These are phyloP conservation scores for Mortierella claussenii DNA, from an alignment of 192 early-diverging fungal genomes.

Conservation along the genomic window DNA sequence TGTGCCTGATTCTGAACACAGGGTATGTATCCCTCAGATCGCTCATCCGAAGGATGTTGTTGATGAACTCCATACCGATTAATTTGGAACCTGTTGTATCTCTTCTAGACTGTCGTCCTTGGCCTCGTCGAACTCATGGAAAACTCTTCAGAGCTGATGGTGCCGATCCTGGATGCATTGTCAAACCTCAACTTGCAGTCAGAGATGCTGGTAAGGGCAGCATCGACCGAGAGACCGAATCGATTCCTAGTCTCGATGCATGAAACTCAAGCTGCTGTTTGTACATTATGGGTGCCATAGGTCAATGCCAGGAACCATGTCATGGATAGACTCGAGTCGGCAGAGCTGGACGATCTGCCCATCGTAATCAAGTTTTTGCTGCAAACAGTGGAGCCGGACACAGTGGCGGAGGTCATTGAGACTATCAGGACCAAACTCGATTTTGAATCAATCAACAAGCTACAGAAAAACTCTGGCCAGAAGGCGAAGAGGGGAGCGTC, in stretches of 20 bases:
- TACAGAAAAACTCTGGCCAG: conserved; percentile 40
- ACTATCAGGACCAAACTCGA: conserved; percentile 72
- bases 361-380: conserved; percentile 79
- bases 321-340: conserved; percentile 68
- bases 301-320: conserved; percentile 66
- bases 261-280: neutral
- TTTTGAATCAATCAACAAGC: conserved; percentile 65
- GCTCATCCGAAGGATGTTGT: neutral
- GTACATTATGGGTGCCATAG: conserved; percentile 7
- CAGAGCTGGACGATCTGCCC: conserved; percentile 76
- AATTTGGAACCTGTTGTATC: neutral
- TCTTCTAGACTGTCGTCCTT: conserved; percentile 58
- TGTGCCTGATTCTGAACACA: conserved; percentile 75
- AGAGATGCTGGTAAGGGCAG: conserved; percentile 52
- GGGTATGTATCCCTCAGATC: conserved; percentile 29
- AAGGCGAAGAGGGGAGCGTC: conserved; percentile 12
- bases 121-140: conserved; percentile 71
- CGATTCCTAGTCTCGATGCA: no score
- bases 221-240: neutral
- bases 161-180: conserved; percentile 77
- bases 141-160: conserved; percentile 65
- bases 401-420: conserved; percentile 55
- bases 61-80: neutral
- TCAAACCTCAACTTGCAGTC: conserved; percentile 70
- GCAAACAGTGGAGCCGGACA: conserved; percentile 67